Base-by-base conservation (phyloP, 768 basidiomycete species). In the Pisolithus sp. region DNA sequence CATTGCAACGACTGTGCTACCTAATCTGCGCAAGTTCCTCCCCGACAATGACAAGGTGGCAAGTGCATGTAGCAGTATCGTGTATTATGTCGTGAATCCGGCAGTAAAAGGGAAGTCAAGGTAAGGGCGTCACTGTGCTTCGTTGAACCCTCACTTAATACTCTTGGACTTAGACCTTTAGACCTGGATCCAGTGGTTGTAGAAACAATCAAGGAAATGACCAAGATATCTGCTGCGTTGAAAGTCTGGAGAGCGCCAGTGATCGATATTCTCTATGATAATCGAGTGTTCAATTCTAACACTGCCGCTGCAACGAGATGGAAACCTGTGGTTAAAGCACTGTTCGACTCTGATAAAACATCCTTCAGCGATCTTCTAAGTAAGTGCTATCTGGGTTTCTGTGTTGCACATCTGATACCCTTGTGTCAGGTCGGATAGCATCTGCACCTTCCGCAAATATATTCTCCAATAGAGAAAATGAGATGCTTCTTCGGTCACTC, bases 401-500 rank as follows among this genome's bases (percentile, higher is more conserved):
- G 59, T 69, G 50, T 65, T 64, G 39, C 50, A 51, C n/a, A 66
- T 69, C 53, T 68, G 66, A 59, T 66, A 67, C 31, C 20, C n/a
- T 30, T n/a, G 30, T 47, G 4, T 37, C 6, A 77, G 95, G 83
- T 64, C 81, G 80, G 71, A 81, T 95, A 48, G 83, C 89, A 1
- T 83, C 89, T 2, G 82, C 85, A 0, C 86, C 96, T 1, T 95
- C 94, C 0, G 85, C 92, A 18, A 98, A 96, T 61, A 96, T 99
- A 50, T 99, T 99, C 68, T 86, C 92, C 28, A 98, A 93, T 62
- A 76, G 88, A 43, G 96, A 98, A 64, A 89, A 93, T 50, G 96
- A 99, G 70, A 94, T 89, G 80, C 71, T 92, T 0, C 71, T 86
- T 24, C 82, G 92, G 23, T 92, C 93, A 3, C 72, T 93, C 48